A percentile compares a stretch with the other conserved stretches of the same genome.
Conservation (phyloP, 768 basidiomycete genomes). For the Chlorophyllum brunneum region DNA sequence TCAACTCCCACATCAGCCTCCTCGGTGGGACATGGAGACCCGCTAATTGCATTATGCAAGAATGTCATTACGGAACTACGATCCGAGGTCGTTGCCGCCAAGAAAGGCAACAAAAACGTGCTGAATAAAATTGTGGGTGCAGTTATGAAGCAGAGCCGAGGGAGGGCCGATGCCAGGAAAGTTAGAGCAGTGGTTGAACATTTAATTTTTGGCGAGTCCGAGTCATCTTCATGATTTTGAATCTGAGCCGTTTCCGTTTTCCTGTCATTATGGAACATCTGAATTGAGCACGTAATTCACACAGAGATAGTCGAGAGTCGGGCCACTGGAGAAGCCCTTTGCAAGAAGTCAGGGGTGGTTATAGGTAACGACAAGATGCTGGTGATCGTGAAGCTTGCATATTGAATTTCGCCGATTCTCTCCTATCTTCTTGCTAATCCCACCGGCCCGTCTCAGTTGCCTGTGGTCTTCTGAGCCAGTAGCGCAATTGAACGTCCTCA, state of each 20-base stretch:
- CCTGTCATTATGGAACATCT: neutral
- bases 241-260: neutral
- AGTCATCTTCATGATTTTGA: neutral
- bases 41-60: conserved; percentile 53
- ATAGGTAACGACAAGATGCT: too few relatives aligned
- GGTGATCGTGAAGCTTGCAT: too few relatives aligned
- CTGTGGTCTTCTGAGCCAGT: too few relatives aligned
- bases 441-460: too few relatives aligned
- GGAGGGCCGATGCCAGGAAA: conserved; percentile 70
- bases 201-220: neutral
- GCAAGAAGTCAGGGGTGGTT: too few relatives aligned
- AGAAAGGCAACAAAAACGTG: conserved; percentile 70
- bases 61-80: conserved; percentile 67
- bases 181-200: conserved; percentile 31
- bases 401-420: too few relatives aligned
- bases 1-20: conserved; percentile 14
- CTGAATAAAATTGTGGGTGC: conserved; percentile 78
- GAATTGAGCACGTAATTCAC: too few relatives aligned
- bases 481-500: too few relatives aligned
- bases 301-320: too few relatives aligned
- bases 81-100: conserved; percentile 59
- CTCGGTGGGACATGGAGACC: conserved; percentile 17
- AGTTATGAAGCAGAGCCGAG: conserved; percentile 80
- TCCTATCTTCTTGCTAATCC: too few relatives aligned
- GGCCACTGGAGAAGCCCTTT: too few relatives aligned